Evolutionary conservation across 352 stramenopile species (phyloP).

Genomic region (Plasmopara muralis): DNA sequence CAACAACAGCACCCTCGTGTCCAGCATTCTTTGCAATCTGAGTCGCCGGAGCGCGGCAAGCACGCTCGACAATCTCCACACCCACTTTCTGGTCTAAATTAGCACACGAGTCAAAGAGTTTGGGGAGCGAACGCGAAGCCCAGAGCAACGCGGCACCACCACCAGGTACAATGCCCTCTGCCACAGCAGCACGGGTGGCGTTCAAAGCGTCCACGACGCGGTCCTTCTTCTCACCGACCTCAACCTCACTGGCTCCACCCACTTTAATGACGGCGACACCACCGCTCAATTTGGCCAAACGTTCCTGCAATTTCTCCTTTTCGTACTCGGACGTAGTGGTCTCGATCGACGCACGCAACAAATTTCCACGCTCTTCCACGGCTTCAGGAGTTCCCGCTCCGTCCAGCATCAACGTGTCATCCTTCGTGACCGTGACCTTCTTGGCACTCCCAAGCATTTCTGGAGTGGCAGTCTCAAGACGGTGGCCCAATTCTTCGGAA

Average conservation of each 20-base stretch:
- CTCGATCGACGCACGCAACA: constrained; percentile 94
- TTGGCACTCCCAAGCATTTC: constrained; percentile 95
- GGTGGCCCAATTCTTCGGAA: constrained; percentile 98
- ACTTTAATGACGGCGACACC: constrained; percentile 99
- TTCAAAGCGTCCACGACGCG: constrained; percentile 99
- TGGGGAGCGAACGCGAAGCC: constrained; percentile 89
- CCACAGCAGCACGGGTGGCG: constrained; percentile 97
- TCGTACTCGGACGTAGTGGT: constrained; percentile 98
- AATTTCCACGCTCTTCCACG: constrained; percentile 95
- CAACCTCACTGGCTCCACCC: constrained; percentile 96
- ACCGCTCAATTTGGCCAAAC: constrained; percentile 98
- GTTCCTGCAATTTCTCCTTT: constrained; percentile 99
- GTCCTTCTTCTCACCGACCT: constrained; percentile 99
- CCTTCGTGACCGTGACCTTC: constrained; percentile 97
- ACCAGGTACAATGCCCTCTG: constrained; percentile 98
- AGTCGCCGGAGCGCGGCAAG: constrained; percentile 91
- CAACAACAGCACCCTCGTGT: constrained; percentile 97
- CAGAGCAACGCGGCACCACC: constrained; percentile 97
- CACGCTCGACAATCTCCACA: constrained; percentile 95
- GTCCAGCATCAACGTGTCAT: constrained; percentile 98
- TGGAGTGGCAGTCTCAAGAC: constrained; percentile 94
- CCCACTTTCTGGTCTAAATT: constrained; percentile 99
- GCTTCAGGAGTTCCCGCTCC: constrained; percentile 88
- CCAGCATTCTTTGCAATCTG: constrained; percentile 99
- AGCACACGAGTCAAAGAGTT: constrained; percentile 77